A percentile compares a stretch with the other conserved stretches of the same genome.
Conservation (phyloP, 108 stramenopile genomes). For the Cyclostephanos tholiformis region DNA sequence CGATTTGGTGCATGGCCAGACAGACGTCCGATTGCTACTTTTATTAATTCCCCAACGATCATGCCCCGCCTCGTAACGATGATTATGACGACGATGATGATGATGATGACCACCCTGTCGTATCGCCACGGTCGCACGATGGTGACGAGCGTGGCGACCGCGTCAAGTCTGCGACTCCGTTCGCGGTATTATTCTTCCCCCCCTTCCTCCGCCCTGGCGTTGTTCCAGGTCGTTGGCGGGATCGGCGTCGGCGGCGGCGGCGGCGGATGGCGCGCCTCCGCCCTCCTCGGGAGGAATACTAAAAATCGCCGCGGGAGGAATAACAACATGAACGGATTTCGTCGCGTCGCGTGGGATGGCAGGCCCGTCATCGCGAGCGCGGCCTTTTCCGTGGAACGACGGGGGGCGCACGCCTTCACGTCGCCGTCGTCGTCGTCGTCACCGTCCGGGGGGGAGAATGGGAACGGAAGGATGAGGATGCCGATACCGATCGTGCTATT, state of each 20-base stretch:
- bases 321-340: background rate
- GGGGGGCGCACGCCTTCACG: background rate
- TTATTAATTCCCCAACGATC: background rate
- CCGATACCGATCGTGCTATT: constrained; percentile 87
- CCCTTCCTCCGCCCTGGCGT: too few relatives aligned
- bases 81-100: too few relatives aligned
- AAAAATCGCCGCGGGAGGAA: too few relatives aligned
- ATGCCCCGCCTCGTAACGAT: background rate
- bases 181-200: too few relatives aligned
- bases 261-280: background rate
- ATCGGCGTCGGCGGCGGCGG: background rate
- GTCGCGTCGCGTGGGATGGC: background rate
- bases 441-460: background rate
- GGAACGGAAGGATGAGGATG: background rate
- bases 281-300: background rate
- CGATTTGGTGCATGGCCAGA: too few relatives aligned
- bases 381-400: background rate
- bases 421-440: background rate
- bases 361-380: background rate
- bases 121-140: background rate
- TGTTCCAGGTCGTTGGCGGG: too few relatives aligned
- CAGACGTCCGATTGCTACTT: too few relatives aligned
- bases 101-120: too few relatives aligned
- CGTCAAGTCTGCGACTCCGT: background rate
- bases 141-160: background rate